Conservation (phyloP, 2,329 filamentous ascomycete species). For the Aspergillus sp. region DNA sequence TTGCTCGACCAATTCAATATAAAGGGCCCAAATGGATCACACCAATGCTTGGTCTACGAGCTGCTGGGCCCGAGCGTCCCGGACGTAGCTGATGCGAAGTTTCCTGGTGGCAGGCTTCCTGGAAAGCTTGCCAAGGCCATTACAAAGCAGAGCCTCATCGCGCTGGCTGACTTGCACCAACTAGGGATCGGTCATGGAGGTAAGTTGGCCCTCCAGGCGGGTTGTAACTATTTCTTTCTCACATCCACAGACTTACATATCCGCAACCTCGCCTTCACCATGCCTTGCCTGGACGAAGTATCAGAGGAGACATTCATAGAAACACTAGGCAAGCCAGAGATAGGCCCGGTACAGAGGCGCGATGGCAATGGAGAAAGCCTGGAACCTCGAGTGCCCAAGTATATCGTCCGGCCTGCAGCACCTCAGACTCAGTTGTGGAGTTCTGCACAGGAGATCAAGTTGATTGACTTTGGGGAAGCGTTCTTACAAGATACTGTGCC, state of each 20-base stretch:
- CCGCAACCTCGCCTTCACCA: conserved; percentile 33
- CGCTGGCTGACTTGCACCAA: conserved; percentile 45
- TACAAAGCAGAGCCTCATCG: conserved; percentile 45
- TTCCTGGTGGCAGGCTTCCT: conserved; percentile 43
- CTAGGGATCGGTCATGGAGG: conserved; percentile 48
- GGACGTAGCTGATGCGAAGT: conserved; percentile 40
- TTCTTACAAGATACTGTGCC: conserved; percentile 33
- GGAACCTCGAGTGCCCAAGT: conserved; percentile 25
- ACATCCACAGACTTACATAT: conserved; percentile 3
- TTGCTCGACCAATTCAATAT: conserved; percentile 45
- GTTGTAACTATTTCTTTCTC: no score
- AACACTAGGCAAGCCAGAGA: conserved; percentile 32
- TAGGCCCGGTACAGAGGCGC: not conserved
- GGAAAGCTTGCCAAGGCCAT: conserved; percentile 47
- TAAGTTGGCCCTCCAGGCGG: conserved; percentile 17
- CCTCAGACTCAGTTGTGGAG: conserved; percentile 20
- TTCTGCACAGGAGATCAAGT: conserved; percentile 29
- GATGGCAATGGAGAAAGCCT: no score
- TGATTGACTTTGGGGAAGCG: conserved; percentile 48
- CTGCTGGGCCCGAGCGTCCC: conserved; percentile 48
- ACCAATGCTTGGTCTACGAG: conserved; percentile 51
- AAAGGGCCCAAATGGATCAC: conserved; percentile 50
- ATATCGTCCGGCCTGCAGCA: conserved; percentile 30
- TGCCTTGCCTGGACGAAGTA: conserved; percentile 21
- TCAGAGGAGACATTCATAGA: conserved; percentile 26